Percentiles rank a stretch among this genome's conserved stretches.
Evolutionary conservation across 495 filamentous ascomycete genomes (phyloP).

Genomic region (Penicillium egyptiacum): DNA sequence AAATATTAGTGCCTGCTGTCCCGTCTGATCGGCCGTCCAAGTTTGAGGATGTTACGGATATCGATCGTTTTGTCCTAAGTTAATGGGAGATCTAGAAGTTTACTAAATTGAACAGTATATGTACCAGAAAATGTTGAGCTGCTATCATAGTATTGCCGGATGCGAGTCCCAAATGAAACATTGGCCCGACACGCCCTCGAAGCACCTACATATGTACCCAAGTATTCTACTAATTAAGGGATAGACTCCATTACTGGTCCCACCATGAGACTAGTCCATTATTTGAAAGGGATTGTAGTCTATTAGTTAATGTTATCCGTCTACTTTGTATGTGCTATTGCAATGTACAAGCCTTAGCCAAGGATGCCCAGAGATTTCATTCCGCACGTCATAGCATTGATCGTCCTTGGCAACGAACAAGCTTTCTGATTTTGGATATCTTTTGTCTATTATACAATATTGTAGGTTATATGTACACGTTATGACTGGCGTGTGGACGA

Average conservation of each 20-base stretch:
- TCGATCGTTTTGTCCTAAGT: neutral
- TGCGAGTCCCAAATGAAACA: too few species aligned
- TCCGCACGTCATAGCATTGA: neutral
- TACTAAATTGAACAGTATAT: neutral
- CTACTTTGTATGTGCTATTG: neutral
- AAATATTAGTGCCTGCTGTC: slow-evolving; percentile 1
- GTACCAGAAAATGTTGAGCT: too few species aligned
- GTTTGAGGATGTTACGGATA: neutral
- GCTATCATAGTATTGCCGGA: too few species aligned
- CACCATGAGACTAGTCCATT: neutral
- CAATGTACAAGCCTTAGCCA: slow-evolving; percentile 1
- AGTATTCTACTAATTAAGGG: too few species aligned
- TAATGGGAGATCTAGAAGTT: neutral
- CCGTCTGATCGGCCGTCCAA: slow-evolving; percentile 9
- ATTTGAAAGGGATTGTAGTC: neutral
- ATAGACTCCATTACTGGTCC: too few species aligned
- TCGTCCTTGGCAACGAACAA: slow-evolving; percentile 1
- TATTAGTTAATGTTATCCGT: neutral
- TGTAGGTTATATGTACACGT: neutral
- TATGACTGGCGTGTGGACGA: neutral
- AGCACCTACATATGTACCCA: neutral
- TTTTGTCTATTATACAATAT: neutral
- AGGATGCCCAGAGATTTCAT: neutral
- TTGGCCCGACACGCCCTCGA: neutral
- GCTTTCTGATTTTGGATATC: neutral